phyloP scores from a whole-genome alignment of 164 flowering plant species.

The Vitis cinerea region DNA sequence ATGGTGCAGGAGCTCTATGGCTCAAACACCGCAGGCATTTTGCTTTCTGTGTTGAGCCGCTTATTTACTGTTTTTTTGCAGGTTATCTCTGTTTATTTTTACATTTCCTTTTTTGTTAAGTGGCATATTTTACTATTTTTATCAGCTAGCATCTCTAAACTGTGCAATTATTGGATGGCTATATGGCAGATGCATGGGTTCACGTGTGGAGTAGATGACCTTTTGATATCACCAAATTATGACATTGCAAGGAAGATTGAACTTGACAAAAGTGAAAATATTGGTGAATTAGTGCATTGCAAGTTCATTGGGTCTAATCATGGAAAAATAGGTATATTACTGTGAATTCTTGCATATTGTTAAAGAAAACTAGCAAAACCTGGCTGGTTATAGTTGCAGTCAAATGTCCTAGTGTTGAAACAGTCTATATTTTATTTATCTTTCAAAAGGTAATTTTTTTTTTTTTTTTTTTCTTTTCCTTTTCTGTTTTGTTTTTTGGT shows the following conservation, averaged over 20 bases:
- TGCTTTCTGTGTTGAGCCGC: constrained; percentile 86
- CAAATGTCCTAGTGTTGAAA: not conserved
- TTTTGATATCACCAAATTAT: constrained; percentile 43
- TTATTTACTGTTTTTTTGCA: constrained; percentile 79
- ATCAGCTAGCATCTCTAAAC: constrained; percentile 5
- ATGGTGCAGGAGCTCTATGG: constrained; percentile 94
- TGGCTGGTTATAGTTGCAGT: not conserved
- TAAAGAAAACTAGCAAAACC: not conserved
- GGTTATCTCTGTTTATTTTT: constrained; percentile 34
- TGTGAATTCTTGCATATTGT: not conserved
- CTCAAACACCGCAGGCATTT: constrained; percentile 67
- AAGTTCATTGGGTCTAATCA: constrained; percentile 44
- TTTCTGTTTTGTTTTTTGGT: not conserved
- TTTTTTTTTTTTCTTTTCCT: not conserved
- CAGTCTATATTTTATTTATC: no score
- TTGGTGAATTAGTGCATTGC: constrained; percentile 61
- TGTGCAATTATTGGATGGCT: not conserved
- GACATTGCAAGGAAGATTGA: constrained; percentile 46
- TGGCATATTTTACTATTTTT: not conserved
- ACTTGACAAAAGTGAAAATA: constrained; percentile 50
- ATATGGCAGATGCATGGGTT: constrained; percentile 77
- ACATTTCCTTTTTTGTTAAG: not conserved
- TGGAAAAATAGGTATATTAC: constrained; percentile 49
- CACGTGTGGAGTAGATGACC: constrained; percentile 97
- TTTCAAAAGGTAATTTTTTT: not conserved